Base-by-base conservation (phyloP, 75 land plant species). In the Ceratopteris richardii region DNA sequence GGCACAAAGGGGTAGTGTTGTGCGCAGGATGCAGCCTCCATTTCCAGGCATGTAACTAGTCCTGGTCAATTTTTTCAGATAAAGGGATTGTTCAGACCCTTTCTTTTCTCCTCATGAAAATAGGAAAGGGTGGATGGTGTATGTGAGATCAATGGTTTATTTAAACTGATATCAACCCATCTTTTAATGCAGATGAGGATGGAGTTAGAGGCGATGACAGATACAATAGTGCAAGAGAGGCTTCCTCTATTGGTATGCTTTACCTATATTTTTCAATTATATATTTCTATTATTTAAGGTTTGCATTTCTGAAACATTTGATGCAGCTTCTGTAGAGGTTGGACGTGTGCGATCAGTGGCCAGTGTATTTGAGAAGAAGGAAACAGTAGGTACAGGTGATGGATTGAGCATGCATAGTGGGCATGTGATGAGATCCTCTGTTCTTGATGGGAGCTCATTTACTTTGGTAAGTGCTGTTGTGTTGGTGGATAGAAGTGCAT, bases 401-500 rank as follows among this genome's bases (percentile, higher is more conserved):
- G 3, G 4, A 3, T 17, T 46, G 12, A 14, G 48, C 48, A 46
- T 46, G 14, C 48, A 5, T 20, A n/a, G 14, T n/a, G 48, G 37
- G 37, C 37, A 33, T 33, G 37, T 33, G 37, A 33, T 46, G 21
- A 54, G 31, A 16, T 19, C 56, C 2, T 54, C 31, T 7, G 31
- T 28, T 30, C 23, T 28, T 22, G 56, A 54, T 54, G 16, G 25
- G 5, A 54, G 23, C 24, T 43, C 63, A 40, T 61, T 61, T 61
- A 61, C 13, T 7, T 44, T 43, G 51, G 37, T 41, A 61, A 23
- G 18, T 20, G 23, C 50, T 59, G 4, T 18, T n/a, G n/a, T n/a
- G n/a, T n/a, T n/a, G n/a, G n/a, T n/a, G n/a, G n/a, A n/a, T n/a
- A n/a, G n/a, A n/a, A n/a, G n/a, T n/a, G n/a, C n/a, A n/a, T n/a